Evolutionary conservation across 139 green algal genomes (phyloP).

Genomic region (Chlorella sorokiniana): DNA sequence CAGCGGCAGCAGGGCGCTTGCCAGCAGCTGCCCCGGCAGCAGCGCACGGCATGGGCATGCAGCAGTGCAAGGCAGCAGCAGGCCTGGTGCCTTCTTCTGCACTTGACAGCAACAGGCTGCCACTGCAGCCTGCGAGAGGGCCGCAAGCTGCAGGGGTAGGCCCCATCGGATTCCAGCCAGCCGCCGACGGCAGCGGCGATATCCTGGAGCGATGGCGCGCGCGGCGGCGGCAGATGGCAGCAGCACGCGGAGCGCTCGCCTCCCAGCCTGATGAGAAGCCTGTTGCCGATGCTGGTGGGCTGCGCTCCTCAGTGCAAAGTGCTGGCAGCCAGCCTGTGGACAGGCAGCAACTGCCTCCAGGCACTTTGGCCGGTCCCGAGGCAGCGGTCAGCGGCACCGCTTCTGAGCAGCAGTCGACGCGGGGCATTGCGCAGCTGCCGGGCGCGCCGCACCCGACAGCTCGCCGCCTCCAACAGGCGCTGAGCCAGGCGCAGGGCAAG

Average conservation of each 20-base stretch:
- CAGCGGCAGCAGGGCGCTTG: not conserved
- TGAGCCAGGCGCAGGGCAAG: too few relatives aligned
- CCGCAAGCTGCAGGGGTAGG: not conserved
- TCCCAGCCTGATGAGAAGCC: too few relatives aligned
- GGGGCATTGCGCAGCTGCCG: too few relatives aligned
- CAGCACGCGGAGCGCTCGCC: not conserved
- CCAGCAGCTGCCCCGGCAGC: not conserved
- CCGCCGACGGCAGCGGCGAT: not conserved
- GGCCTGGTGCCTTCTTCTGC: not conserved
- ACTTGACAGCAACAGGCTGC: not conserved
- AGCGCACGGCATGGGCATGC: not conserved
- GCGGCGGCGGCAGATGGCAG: not conserved
- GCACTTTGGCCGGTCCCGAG: too few relatives aligned
- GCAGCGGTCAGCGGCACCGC: too few relatives aligned
- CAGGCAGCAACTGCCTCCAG: too few relatives aligned
- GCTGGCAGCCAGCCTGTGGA: too few relatives aligned
- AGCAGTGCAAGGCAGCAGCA: not conserved
- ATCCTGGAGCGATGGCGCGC: constrained; percentile 24
- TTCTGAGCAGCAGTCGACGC: too few relatives aligned
- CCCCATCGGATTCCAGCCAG: not conserved
- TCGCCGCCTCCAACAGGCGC: too few relatives aligned
- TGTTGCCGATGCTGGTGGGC: too few relatives aligned
- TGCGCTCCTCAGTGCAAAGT: too few relatives aligned
- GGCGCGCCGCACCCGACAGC: too few relatives aligned
- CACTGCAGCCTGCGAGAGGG: not conserved